phyloP scores from a whole-genome alignment of 352 stramenopile genomes.

The Pythium insidiosum region DNA sequence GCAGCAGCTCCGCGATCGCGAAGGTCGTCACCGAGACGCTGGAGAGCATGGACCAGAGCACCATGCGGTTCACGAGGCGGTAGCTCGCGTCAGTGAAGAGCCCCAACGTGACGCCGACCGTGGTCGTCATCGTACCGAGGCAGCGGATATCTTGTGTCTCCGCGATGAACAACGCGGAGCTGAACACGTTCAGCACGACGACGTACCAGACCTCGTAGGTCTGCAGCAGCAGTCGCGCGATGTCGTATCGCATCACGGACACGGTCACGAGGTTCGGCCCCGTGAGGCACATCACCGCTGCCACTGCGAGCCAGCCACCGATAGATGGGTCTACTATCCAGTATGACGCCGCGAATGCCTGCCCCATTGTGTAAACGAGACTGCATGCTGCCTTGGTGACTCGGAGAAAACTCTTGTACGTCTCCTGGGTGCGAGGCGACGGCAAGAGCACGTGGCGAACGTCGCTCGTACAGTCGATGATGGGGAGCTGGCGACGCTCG shows the following conservation, averaged over 20 bases:
- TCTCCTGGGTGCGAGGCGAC: no score
- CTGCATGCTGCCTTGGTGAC: no score
- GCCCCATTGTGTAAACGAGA: no score
- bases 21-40: neutral
- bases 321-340: no score
- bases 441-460: no score
- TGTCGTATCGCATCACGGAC: slow-evolving; percentile 17
- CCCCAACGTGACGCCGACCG: slow-evolving; percentile 14
- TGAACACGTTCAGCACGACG: slow-evolving; percentile 9
- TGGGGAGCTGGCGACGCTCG: no score
- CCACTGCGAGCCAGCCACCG: no score
- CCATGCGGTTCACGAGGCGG: neutral
- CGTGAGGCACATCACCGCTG: no score
- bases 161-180: slow-evolving; percentile 7
- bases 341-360: no score
- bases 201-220: slow-evolving; percentile 42
- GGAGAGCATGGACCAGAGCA: slow-evolving; percentile 1
- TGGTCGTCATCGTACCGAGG: slow-evolving; percentile 6
- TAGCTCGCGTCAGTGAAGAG: slow-evolving; percentile 22
- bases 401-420: no score
- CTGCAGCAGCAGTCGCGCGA: slow-evolving; percentile 11
- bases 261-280: no score
- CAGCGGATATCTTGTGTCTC: slow-evolving; percentile 13
- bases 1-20: neutral
- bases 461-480: no score